phyloP scores from a whole-genome alignment of 148 eudicot genomes.

The Fagopyrum tataricum region DNA sequence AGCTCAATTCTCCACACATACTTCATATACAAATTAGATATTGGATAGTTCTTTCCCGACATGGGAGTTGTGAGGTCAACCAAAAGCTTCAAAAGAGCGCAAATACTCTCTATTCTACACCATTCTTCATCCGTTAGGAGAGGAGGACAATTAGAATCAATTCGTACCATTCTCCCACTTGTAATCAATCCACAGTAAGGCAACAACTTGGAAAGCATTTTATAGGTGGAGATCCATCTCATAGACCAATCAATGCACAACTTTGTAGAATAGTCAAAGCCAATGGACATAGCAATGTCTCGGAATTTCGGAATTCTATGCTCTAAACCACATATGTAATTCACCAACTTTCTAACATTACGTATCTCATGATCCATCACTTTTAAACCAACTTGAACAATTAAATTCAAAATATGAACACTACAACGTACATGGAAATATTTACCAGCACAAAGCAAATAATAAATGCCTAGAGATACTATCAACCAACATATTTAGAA shows the following conservation, averaged over 20 bases:
- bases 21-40: not conserved
- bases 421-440: not conserved
- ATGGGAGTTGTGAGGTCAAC: not conserved
- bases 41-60: not conserved
- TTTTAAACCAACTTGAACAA: not conserved
- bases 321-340: not conserved
- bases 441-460: not conserved
- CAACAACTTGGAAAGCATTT: not conserved
- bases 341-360: not conserved
- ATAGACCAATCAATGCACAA: not conserved
- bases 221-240: constrained; percentile 1
- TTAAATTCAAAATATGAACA: not conserved
- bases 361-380: not conserved
- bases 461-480: not conserved
- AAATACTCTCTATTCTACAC: not conserved
- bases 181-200: not conserved
- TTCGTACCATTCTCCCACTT: not conserved
- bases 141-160: not conserved
- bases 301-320: not conserved
- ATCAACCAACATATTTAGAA: not conserved
- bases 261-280: not conserved
- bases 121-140: not conserved
- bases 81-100: not conserved
- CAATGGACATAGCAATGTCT: not conserved
- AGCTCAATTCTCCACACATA: not conserved